Base-by-base conservation (phyloP, 2,329 filamentous ascomycete species). In the Fusarium caatingaense region DNA sequence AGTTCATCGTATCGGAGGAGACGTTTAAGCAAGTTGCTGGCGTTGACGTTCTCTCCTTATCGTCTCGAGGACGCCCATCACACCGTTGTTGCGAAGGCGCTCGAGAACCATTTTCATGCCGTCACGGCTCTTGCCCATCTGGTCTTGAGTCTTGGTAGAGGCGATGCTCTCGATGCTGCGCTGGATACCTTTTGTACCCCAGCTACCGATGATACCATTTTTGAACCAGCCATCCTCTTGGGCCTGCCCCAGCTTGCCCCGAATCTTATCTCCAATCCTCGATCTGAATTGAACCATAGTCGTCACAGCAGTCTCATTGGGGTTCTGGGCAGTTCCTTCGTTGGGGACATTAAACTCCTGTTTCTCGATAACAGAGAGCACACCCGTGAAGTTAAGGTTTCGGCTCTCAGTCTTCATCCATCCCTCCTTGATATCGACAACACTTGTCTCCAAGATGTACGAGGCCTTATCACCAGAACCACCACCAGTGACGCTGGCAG, bases 21-120 rank as follows among this genome's bases (percentile, higher is more conserved):
- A 53, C 21, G 58, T 57, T 75, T 60, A 75, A 61, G 60, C 68
- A 45, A 74, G 64, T 49, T 80, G 65, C 49, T 80, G 78, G 56
- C 74, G 74, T 44, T 81, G 78, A 56, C 82, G 81, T 66, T 84
- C 82, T 45, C 80, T 76, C 44, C 86, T 83, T 69, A 87, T 80
- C 51, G 86, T 83, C 76, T 89, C 87, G 34, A 89, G 78, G 30
- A 89, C 86, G 41, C 86, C 85, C 58, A 88, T 85, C 60, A 88
- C 83, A 30, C 87, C 86, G 42, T 84, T 87, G 77, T 87, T 86
- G 49, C 87, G 84, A 55, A 89, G 81, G 49, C 92, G 85, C 79
- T 94, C 91, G 23, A 96, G 84, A 11, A 96, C 92, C 40, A 94
- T 88, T 60, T 88, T 89, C 93, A 96, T 95, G 50, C 93, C 93